Evolutionary conservation across 2,329 filamentous ascomycete species (phyloP).

Genomic region (Aureobasidium sp.): DNA sequence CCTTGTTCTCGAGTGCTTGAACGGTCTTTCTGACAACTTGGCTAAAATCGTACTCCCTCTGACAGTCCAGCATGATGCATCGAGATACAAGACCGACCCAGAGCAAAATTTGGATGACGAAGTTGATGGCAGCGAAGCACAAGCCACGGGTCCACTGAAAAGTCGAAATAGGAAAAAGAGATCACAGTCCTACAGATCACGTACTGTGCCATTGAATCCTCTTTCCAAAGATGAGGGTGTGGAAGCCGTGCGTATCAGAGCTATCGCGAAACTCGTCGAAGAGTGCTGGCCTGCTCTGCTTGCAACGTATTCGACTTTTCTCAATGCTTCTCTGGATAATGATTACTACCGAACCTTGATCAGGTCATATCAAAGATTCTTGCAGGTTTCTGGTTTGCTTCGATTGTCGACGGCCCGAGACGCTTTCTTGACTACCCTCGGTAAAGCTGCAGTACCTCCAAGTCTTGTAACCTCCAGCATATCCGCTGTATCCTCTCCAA

Average conservation of each 20-base stretch:
- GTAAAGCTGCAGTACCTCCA: slow-evolving; percentile 85
- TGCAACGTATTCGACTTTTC: slow-evolving; percentile 88
- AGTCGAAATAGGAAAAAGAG: slow-evolving; percentile 39
- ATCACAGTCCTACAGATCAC: slow-evolving; percentile 63
- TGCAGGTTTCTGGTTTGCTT: slow-evolving; percentile 86
- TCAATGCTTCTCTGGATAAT: slow-evolving; percentile 84
- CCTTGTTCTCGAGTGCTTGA: slow-evolving; percentile 80
- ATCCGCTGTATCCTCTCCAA: slow-evolving; percentile 25
- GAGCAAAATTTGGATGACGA: slow-evolving; percentile 34
- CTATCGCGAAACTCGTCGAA: slow-evolving; percentile 76
- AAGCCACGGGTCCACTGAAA: slow-evolving; percentile 28
- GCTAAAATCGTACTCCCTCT: slow-evolving; percentile 90
- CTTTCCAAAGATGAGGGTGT: slow-evolving; percentile 67
- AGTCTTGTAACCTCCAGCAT: slow-evolving; percentile 49
- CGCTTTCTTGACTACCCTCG: slow-evolving; percentile 87
- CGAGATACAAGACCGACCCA: not conserved
- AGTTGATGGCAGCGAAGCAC: slow-evolving; percentile 36
- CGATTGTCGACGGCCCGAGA: slow-evolving; percentile 80
- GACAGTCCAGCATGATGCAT: slow-evolving; percentile 66
- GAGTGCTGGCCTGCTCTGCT: slow-evolving; percentile 94
- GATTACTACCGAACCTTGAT: slow-evolving; percentile 92
- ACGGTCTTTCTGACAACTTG: slow-evolving; percentile 80
- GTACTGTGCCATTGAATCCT: slow-evolving; percentile 77
- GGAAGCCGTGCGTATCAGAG: slow-evolving; percentile 62
- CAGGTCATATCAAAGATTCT: slow-evolving; percentile 87